phyloP scores from a whole-genome alignment of 257 asterid species.

The Paraleonurus japonicus region DNA sequence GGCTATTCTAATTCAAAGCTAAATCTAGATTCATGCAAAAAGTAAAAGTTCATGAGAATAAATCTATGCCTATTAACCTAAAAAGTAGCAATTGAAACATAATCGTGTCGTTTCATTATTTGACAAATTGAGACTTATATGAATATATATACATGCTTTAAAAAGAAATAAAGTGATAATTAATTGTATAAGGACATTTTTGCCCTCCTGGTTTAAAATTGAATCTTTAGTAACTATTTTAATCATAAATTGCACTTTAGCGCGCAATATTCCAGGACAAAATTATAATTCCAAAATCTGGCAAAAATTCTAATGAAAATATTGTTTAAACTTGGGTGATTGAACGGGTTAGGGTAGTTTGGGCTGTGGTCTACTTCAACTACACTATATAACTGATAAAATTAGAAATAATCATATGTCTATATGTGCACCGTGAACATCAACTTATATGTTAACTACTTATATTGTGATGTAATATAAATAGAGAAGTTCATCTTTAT shows the following conservation, averaged over 20 bases:
- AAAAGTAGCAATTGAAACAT: not conserved
- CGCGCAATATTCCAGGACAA: not conserved
- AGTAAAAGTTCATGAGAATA: not conserved
- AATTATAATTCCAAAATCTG: too few species aligned
- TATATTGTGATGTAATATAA: too few species aligned
- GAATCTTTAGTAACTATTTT: too few species aligned
- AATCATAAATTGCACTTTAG: not conserved
- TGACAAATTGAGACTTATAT: not conserved
- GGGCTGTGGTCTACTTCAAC: too few species aligned
- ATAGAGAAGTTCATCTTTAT: too few species aligned
- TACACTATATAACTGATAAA: too few species aligned
- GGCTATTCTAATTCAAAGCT: not conserved
- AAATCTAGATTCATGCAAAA: not conserved
- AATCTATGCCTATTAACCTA: not conserved
- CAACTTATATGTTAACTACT: too few species aligned
- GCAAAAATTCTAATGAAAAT: too few species aligned
- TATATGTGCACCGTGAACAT: too few species aligned
- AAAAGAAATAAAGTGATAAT: not conserved
- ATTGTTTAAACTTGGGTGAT: too few species aligned
- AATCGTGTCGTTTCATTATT: not conserved
- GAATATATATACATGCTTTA: not conserved
- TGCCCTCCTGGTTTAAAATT: not conserved
- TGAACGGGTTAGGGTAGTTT: too few species aligned
- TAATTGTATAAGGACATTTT: not conserved
- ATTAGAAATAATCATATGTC: too few species aligned